Base-by-base conservation (phyloP, 495 filamentous ascomycete genomes). In the Penicillium flavigenum region DNA sequence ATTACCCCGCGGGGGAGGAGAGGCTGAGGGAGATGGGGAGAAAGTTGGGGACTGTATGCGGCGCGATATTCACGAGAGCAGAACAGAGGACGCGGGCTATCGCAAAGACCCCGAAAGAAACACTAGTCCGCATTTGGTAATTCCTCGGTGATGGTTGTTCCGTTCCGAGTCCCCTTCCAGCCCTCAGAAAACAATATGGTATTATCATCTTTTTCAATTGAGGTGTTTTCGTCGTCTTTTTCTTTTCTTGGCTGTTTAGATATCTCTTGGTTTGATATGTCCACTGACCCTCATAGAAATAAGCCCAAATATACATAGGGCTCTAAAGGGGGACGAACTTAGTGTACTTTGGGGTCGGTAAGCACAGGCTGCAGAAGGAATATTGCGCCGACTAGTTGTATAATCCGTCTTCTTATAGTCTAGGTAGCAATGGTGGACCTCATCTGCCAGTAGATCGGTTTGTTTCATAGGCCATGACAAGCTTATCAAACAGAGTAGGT, bases 71-170 rank as follows among this genome's bases (percentile, higher is more conserved):
- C 68, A 67, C 64, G 54, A 61, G 66, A 72, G 58, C 65, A 73
- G 67, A 73, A 69, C 59, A 59, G 59, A 60, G 63, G 58, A 63
- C 61, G 60, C 58, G 66, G 61, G 66, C 62, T 63, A 73, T 76
- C 67, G 65, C 69, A 72, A 56, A 73, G 75, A 78, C 74, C 74
- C 73, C 73, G 73, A 76, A 72, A 38, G 56, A 62, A 60, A 62
- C 63, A 59, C 74, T 78, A 78, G 66, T 49, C 76, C 66, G 8
- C 22, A 71, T 66, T 64, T 57, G 70, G 73, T 14, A 73, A 63
- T 60, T 29, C 38, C 3, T 63, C 49, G 68, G 58, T 16, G 1
- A n/a, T 61, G 3, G 63, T 73, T 76, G 47, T 55, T 70, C 69
- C 72, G 50, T 9, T 31, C 67, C 65, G 67, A 36, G 12, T 26